Base-by-base conservation (phyloP, 1,284 basidiomycete genomes). In the Wallemia hederae region DNA sequence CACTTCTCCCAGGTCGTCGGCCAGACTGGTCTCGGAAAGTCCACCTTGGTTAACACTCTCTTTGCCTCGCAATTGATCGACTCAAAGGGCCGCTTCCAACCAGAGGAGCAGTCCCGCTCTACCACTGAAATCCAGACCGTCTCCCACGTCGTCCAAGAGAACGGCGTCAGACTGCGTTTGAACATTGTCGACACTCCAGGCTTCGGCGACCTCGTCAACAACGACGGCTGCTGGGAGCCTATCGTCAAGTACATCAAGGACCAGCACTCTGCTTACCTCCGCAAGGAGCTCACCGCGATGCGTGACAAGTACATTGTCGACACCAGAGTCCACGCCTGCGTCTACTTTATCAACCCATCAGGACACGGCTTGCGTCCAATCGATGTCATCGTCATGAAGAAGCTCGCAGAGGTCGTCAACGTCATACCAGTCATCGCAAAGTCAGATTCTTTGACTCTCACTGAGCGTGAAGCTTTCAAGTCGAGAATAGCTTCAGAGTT, bases 141-240 rank as follows among this genome's bases (percentile, higher is more conserved):
- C 63, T 91, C 88, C 28, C 91, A 97, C 77, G 91, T 94, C 64
- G 89, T 98, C 65, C 82, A 84, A 60, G 92, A 98, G 72, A 97
- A 97, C 66, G 89, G 89, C 61, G 92, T 98, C 63, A 83, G 82
- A 70, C 80, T 98, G 63, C 81, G 87, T 61, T 76, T 98, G 67
- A 98, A 98, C 78, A 96, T 98, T 65, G 89, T 98, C 66, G 94
- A 98, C 73, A 98, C 94, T 3, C 92, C 92, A 61, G 92, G 94
- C 34, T 98, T 94, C 69, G 94, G 91, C 61, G 94, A 98, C 77
- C 86, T 91, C 69, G 82, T 98, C 70, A 96, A 98, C 80, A 98
- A 98, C 72, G 94, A 98, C 72, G 86, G 86, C 72, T 97, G 94
- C 78, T 98, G 92, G 92, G 92, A 98, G 69, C 86, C 92, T 27